phyloP scores from a whole-genome alignment of 352 stramenopile species.

The Thalassiosira ordinaria region DNA sequence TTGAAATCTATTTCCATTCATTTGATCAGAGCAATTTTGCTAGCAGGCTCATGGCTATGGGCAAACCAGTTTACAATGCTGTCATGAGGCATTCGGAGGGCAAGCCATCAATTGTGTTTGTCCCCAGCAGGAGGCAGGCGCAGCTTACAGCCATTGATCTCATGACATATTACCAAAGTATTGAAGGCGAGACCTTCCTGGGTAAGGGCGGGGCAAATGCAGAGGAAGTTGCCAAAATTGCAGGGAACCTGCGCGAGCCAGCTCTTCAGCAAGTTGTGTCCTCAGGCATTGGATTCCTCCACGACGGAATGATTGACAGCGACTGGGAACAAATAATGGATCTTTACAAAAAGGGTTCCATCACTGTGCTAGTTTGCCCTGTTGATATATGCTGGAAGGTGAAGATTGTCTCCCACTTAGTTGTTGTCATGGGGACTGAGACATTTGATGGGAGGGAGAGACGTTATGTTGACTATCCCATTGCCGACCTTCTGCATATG shows the following conservation, averaged over 20 bases:
- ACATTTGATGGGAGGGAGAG: constrained; percentile 94
- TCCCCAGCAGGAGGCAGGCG: constrained; percentile 96
- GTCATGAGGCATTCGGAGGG: constrained; percentile 89
- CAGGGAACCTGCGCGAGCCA: constrained; percentile 86
- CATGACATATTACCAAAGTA: constrained; percentile 93
- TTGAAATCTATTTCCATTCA: constrained; percentile 97
- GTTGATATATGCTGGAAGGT: constrained; percentile 92
- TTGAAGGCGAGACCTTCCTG: constrained; percentile 66
- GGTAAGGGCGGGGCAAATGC: constrained; percentile 42
- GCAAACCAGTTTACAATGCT: constrained; percentile 97
- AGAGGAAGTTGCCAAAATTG: constrained; percentile 47
- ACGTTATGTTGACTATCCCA: constrained; percentile 94
- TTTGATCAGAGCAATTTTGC: constrained; percentile 98
- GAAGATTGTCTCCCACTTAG: constrained; percentile 87
- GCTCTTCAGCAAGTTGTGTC: constrained; percentile 93
- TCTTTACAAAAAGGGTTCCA: constrained; percentile 88
- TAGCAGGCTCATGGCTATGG: constrained; percentile 97
- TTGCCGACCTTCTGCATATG: constrained; percentile 98
- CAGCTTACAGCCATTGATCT: constrained; percentile 99
- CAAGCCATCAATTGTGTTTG: constrained; percentile 95
- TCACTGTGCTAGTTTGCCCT: constrained; percentile 95
- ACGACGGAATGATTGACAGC: constrained; percentile 90
- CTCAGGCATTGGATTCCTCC: constrained; percentile 95
- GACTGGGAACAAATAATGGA: constrained; percentile 92
- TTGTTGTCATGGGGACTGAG: constrained; percentile 98